Evolutionary conservation across 2,329 filamentous ascomycete genomes (phyloP), one percentile per base, ranked within the genome.

Genomic region (Fusarium abutilonis): DNA sequence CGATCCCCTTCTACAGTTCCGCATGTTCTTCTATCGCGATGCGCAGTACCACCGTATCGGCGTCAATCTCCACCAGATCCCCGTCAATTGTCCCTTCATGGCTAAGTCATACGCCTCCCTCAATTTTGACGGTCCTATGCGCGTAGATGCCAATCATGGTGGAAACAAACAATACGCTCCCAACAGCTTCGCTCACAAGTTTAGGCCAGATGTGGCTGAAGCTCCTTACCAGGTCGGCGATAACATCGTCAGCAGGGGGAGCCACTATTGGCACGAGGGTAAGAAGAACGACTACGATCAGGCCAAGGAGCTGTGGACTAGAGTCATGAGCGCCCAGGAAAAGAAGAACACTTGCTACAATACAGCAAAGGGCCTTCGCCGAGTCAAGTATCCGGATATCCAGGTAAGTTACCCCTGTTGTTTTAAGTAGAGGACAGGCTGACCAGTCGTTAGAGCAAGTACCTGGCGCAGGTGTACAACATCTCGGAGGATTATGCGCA

Each of bases 11-110:
- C 53, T 56, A 4, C 41, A 55, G 7, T 55, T 48, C 35, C 36
- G 50, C 23, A 48, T 56, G 36, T 56, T 55, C 41, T 48, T 56
- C 50, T 56, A 56, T 17, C 50, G 50, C 4, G 41, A 55, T 5
- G 36, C 51, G 7, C 51, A 56, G 15, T 56, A 49, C 15, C 54
- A 48, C 19, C 41, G 36, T 4, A 42, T 56, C 2, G 51, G 51
- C 6, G 13, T 47, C 13, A 56, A 42, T 6, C 15, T 56, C 5
- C 41, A 54, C 13, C 52, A 56, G 4, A 40, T 46, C 11, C 52
- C 52, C 0, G 34, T 54, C 29, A 56, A 56, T 9, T 56, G 49
- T 19, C 52, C 48, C 0, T 56, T 46, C 29, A 56, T 56, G 49
- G 49, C 34, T 1, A 56, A 54, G 9, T 56, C 52, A 2, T 56